A percentile compares a stretch with the other conserved stretches of the same genome.
These are phyloP conservation scores for Nidula niveotomentosa DNA, from an alignment of 1,284 basidiomycete species.

Conservation along the genomic window DNA sequence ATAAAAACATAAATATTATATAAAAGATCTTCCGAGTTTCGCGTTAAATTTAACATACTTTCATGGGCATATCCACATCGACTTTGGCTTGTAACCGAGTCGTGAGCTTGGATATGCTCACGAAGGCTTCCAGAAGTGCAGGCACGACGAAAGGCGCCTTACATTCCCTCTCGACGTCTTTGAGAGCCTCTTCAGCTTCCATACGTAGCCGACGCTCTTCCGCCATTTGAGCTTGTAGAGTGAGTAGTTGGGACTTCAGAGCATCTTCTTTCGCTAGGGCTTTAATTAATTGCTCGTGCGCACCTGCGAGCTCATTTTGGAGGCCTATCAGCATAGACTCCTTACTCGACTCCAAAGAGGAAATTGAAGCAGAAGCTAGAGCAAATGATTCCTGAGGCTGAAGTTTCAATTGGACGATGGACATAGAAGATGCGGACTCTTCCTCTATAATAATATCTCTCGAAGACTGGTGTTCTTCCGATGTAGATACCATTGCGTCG, in stretches of 20 bases:
- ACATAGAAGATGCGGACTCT: too few relatives aligned
- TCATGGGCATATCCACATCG: too few relatives aligned
- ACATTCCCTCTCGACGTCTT: constrained; percentile 39
- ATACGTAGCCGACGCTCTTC: constrained; percentile 29
- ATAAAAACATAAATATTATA: too few relatives aligned
- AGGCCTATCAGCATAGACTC: not conserved
- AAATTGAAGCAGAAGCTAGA: too few relatives aligned
- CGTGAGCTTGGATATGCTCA: constrained; percentile 34
- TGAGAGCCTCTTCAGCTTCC: constrained; percentile 32
- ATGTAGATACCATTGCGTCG: too few relatives aligned
- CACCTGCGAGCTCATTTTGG: not conserved
- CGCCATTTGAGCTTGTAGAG: constrained; percentile 20
- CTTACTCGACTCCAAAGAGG: too few relatives aligned
- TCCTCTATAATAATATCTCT: too few relatives aligned
- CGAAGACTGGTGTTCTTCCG: too few relatives aligned
- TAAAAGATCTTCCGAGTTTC: too few relatives aligned
- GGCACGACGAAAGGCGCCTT: constrained; percentile 46
- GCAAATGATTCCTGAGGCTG: too few relatives aligned
- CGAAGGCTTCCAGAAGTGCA: constrained; percentile 45
- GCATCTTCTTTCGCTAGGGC: not conserved
- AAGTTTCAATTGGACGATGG: too few relatives aligned
- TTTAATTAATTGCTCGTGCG: not conserved
- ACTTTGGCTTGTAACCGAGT: constrained; percentile 3
- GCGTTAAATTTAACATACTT: too few relatives aligned
- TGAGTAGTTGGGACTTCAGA: constrained; percentile 1